Conservation (phyloP, 192 early-diverging fungal species). For the Obelidium mucronatum region DNA sequence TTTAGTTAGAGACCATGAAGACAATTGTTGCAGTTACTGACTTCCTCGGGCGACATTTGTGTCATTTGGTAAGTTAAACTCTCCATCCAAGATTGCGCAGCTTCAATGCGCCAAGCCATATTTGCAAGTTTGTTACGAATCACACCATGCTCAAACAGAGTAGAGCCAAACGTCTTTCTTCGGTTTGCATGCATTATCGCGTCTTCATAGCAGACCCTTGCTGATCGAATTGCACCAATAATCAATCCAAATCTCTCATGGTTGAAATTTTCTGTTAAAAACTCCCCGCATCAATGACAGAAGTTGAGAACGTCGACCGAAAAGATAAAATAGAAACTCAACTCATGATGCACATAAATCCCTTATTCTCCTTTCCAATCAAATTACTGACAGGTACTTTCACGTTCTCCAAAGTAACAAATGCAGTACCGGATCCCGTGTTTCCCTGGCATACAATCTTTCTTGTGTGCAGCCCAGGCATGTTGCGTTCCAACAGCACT, state of each 20-base stretch:
- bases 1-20: slow-evolving; percentile 34
- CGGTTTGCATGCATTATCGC: slow-evolving; percentile 33
- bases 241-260: slow-evolving; percentile 63
- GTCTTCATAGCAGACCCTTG: slow-evolving; percentile 70
- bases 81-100: slow-evolving; percentile 79
- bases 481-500: slow-evolving; percentile 68
- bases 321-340: slow-evolving; percentile 9
- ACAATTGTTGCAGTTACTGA: slow-evolving; percentile 10
- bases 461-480: slow-evolving; percentile 68
- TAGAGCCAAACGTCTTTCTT: slow-evolving; percentile 33
- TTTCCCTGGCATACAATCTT: slow-evolving; percentile 80
- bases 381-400: slow-evolving; percentile 75
- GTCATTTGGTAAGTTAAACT: slow-evolving; percentile 66
- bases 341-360: slow-evolving; percentile 75
- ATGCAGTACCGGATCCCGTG: slow-evolving; percentile 76
- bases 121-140: slow-evolving; percentile 70
- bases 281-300: too few relatives aligned
- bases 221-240: slow-evolving; percentile 75
- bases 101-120: slow-evolving; percentile 80
- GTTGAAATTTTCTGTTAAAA: slow-evolving; percentile 40
- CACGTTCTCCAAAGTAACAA: slow-evolving; percentile 76
- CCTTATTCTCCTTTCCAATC: slow-evolving; percentile 78
- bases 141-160: slow-evolving; percentile 59
- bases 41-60: slow-evolving; percentile 59
- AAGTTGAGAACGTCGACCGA: slow-evolving; percentile 10